Base-by-base conservation (phyloP, 208 protist genomes). In the Trypanosoma boissoni region DNA sequence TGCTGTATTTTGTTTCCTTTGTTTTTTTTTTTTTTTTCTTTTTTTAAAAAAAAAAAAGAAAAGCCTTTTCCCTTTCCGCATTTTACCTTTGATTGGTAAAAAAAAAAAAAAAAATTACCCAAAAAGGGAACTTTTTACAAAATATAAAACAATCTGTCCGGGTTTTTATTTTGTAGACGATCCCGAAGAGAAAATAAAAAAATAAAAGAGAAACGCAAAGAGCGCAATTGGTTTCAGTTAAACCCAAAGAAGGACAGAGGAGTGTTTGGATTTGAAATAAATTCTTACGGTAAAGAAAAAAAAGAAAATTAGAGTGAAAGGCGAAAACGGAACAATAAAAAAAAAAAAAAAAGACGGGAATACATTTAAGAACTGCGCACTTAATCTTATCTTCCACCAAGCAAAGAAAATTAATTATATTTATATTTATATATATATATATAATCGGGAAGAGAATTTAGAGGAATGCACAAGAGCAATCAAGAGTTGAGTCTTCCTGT, bases 381-480 rank as follows among this genome's bases (percentile, higher is more conserved):
- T 16, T 39, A 39, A 12, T 39, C 6, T 16, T 12, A 39, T 39
- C 6, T 12, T 6, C 6, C 6, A 39, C 34, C 34, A 39, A 39
- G 8, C 6, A 39, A 39, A 39, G 12, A 12, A 14, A 28, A 50
- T 50, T 50, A 23, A 28, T 29, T 23, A 23, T 23, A 28, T 50
- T 10, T 23, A 26, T 57, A 48, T 51, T 65, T 39, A 31, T 45
- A 57, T 57, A 12, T 27, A 51, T 31, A 59, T 31, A 60, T n/a
- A 43, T 18, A 18, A 51, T 51, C 4, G 8, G n/a, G 16, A 14
- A 18, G 6, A 0, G 10, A 39, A 31, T 39, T 18, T 5, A 36
- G 3, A 29, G 24, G 10, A 20, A 94, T 94, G 87, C 87, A 94
- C 78, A 85, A 84, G 53, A 90, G 83, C 67, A 94, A 89, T 58